Conservation (phyloP, 768 basidiomycete species). For the Auricularia sp. region DNA sequence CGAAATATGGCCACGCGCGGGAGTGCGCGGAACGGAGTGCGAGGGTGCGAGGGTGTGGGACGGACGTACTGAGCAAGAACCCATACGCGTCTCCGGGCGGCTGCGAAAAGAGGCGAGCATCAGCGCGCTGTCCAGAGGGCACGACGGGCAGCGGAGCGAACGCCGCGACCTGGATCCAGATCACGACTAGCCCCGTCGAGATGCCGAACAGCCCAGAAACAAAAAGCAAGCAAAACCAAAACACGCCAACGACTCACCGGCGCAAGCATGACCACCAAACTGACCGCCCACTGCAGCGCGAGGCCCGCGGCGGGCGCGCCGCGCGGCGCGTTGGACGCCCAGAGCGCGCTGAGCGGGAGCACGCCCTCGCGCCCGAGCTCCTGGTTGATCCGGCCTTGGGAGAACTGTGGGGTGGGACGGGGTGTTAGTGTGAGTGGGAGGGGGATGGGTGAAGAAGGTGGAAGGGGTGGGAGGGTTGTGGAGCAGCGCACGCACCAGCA, state of each 20-base stretch:
- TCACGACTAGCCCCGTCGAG: no score
- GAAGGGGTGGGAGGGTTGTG: no score
- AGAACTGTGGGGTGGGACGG: slow-evolving; percentile 24
- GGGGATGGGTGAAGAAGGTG: background rate
- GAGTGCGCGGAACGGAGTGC: no score
- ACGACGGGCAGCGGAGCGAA: no score
- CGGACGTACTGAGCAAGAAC: slow-evolving; percentile 47
- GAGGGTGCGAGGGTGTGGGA: no score
- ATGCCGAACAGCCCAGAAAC: no score
- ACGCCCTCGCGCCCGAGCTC: slow-evolving; percentile 54
- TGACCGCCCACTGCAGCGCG: slow-evolving; percentile 44
- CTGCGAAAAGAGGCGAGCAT: no score
- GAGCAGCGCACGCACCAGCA: slow-evolving; percentile 5
- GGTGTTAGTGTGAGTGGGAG: background rate
- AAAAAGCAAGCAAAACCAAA: no score
- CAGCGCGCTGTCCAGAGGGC: no score
- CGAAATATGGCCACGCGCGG: no score
- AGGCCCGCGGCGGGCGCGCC: slow-evolving; percentile 47
- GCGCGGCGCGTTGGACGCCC: slow-evolving; percentile 54
- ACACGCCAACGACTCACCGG: no score
- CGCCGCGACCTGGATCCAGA: no score
- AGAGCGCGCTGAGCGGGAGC: slow-evolving; percentile 45
- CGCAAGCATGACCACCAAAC: slow-evolving; percentile 42
- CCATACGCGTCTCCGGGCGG: slow-evolving; percentile 69
- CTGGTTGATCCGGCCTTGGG: slow-evolving; percentile 43